Evolutionary conservation across 192 early-diverging fungal species (phyloP), one percentile per base, ranked within the genome.

Genomic region (Pecoramyces ruminantium): DNA sequence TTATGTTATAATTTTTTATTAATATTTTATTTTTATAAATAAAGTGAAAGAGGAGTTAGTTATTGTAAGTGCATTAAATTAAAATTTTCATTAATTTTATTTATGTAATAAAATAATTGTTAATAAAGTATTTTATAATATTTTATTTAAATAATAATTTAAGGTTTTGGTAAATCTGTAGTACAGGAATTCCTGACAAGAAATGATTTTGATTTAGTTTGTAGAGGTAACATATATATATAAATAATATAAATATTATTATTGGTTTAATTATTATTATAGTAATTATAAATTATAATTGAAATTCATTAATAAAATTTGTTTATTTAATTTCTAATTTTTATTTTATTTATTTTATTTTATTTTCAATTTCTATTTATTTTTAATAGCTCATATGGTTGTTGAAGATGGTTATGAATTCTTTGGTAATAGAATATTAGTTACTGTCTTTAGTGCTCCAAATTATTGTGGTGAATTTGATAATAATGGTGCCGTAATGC

Each of bases 391-490:
- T 5, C 96, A 98, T 86, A 94, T 95, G 93, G 95, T 98, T 16
- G 96, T 98, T 58, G 96, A 98, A 83, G 96, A 95, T 85, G 96
- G 96, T n/a, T 98, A 97, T 86, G 95, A 98, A 88, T 98, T 98
- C 81, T 98, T 96, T 86, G 90, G 92, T 79, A 92, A 95, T 77
- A 90, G 95, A 29, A 92, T 92, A 29, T 85, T 98, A 81, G 96
- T 98, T 2, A 98, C 96, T 9, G 89, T 98, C 13, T 98, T 98
- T 81, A 94, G 93, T 9, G 97, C 97, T 14, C 96, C 97, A 79
- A 97, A 98, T 85, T 97, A 97, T 85, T 98, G 97, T 84, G 96
- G 96, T 80, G 96, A 98, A 87, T 98, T 98, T 86, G 95, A 94
- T 81, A 94, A 93, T 85, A 88, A 88, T 81, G 94, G 94, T 18